These are phyloP conservation scores for Skeletonema costatum DNA, from an alignment of 108 stramenopile species.

Conservation along the genomic window DNA sequence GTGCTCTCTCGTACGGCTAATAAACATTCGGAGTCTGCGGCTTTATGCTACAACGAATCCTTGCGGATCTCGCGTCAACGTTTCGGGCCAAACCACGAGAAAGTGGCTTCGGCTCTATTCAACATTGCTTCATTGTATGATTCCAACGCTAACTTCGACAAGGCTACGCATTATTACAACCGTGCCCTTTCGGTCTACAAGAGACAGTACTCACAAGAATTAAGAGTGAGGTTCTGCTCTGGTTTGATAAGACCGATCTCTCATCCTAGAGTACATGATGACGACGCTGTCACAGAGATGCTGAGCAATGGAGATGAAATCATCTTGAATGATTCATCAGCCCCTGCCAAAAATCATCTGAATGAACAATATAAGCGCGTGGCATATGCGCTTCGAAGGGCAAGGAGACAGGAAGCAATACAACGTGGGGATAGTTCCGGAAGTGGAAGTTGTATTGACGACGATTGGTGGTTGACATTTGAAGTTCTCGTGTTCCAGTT, in stretches of 20 bases:
- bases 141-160: conserved; percentile 25
- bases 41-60: conserved; percentile 39
- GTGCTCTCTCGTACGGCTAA: conserved; percentile 18
- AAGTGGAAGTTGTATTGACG: conserved; percentile 1
- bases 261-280: not conserved
- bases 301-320: conserved; percentile 36
- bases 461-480: conserved; percentile 32
- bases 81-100: conserved; percentile 33
- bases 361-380: conserved; percentile 35
- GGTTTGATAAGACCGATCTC: conserved; percentile 2
- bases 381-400: conserved; percentile 27
- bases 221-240: conserved; percentile 24
- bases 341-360: conserved; percentile 5
- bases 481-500: conserved; percentile 40
- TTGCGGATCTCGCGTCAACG: conserved; percentile 33
- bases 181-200: conserved; percentile 34
- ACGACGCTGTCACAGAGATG: conserved; percentile 7
- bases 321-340: conserved; percentile 3
- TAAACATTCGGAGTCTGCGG: conserved; percentile 13
- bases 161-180: conserved; percentile 32
- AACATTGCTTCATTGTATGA: conserved; percentile 37
- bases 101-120: conserved; percentile 32
- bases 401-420: conserved; percentile 19
- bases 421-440: conserved; percentile 13
- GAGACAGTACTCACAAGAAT: conserved; percentile 22